Evolutionary conservation across 2,329 filamentous ascomycete genomes (phyloP), one percentile per base, ranked within the genome.

Genomic region (Pyrenophora teres): DNA sequence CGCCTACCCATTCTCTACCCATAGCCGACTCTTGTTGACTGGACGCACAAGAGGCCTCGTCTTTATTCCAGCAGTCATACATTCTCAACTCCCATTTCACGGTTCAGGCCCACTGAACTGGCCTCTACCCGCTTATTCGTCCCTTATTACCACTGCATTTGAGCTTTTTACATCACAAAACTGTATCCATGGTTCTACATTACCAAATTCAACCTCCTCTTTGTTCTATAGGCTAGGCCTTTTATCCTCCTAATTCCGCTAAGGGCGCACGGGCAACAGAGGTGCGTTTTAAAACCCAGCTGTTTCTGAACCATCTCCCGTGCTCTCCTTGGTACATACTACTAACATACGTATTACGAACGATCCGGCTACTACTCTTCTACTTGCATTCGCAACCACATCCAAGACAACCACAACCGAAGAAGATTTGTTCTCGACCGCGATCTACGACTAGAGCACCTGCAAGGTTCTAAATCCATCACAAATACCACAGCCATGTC

Each of bases 171-270:
- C 30, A 27, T 19, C 32, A 41, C 37, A 32, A 38, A 9, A 30
- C 27, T 9, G 10, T 9, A 30, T 12, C 27, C 9, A 4, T 13
- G 27, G 9, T 13, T 30, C 27, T 30, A 10, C 25, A 16, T 21
- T 25, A 27, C 41, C 30, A 23, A n/a, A 18, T 30, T 30, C 23
- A 21, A 36, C 15, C 32, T 46, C 16, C 4, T 31, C 48, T 46
- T 41, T 50, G 42, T 51, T 51, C 31, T 9, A 46, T 46, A 40
- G 37, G 42, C 25, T 41, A 25, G 18, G 3, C 33, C 16, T 15
- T 15, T 37, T 27, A 27, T 6, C 2, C n/a, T 36, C 15, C 33
- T 18, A 25, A 25, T 6, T 7, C 4, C 23, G 23, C 23, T 9
- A 25, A 25, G 23, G 2, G 6, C 23, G 23, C 23, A 7, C 8